phyloP scores from a whole-genome alignment of 441 rosid genomes.

The Jatropha multifida region DNA sequence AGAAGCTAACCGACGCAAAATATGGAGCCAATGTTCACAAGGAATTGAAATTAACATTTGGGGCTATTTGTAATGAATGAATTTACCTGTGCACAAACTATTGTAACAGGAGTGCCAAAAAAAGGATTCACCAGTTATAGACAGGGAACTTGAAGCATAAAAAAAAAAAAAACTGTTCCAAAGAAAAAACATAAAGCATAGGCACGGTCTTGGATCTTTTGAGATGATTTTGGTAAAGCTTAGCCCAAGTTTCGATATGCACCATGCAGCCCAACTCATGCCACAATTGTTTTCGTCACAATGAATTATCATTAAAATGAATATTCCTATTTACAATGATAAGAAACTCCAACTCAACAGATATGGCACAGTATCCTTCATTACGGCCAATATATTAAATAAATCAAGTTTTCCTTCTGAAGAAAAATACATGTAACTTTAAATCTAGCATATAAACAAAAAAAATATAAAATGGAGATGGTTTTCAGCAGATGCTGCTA shows the following conservation, averaged over 20 bases:
- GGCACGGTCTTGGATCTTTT: background rate
- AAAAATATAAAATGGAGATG: conserved; percentile 15
- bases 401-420: background rate
- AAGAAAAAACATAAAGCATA: background rate
- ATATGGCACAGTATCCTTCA: background rate
- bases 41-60: background rate
- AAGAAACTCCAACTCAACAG: background rate
- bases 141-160: background rate
- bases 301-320: background rate
- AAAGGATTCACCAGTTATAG: background rate
- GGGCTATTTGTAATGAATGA: background rate
- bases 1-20: background rate
- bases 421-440: conserved; percentile 1
- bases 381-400: background rate
- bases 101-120: background rate
- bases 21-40: background rate
- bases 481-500: conserved; percentile 28
- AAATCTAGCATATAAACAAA: background rate
- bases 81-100: background rate
- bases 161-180: too few species aligned
- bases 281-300: background rate
- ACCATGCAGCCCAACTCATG: background rate
- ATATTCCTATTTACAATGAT: background rate
- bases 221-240: background rate
- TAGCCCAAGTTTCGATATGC: too few species aligned